Conservation (phyloP, 768 basidiomycete species). For the Austroboletus eburneus region DNA sequence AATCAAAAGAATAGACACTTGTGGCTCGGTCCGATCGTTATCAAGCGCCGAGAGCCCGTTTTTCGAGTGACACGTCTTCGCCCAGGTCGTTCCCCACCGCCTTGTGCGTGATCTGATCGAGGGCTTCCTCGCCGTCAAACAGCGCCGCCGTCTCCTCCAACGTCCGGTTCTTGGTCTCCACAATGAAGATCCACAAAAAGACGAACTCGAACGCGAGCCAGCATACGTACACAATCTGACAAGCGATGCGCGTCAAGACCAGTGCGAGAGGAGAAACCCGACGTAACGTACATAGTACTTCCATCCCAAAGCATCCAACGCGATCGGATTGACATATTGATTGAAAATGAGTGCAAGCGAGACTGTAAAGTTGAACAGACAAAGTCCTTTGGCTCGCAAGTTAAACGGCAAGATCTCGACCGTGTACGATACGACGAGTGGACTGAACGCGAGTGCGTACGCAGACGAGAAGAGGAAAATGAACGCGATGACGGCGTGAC, state of each 20-base stretch:
- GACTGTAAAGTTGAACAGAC: constrained; percentile 73
- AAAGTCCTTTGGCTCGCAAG: constrained; percentile 85
- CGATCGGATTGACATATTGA: constrained; percentile 84
- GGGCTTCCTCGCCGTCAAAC: constrained; percentile 66
- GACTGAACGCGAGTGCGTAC: constrained; percentile 82
- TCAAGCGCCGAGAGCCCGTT: too few species aligned
- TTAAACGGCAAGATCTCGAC: constrained; percentile 83
- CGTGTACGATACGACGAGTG: constrained; percentile 82
- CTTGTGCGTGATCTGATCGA: constrained; percentile 31
- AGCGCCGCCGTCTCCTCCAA: constrained; percentile 80
- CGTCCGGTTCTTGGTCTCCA: constrained; percentile 70
- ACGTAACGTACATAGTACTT: constrained; percentile 70
- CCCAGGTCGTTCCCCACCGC: constrained; percentile 18
- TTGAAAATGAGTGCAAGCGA: constrained; percentile 83
- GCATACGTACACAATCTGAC: constrained; percentile 57
- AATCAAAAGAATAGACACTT: too few species aligned
- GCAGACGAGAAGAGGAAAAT: constrained; percentile 79
- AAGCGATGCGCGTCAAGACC: background rate
- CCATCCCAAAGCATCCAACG: constrained; percentile 60
- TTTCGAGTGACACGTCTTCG: constrained; percentile 5
- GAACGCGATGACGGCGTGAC: constrained; percentile 74
- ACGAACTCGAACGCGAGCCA: constrained; percentile 66
- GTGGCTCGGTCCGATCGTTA: too few species aligned
- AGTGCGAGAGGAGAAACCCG: background rate
- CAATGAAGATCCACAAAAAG: constrained; percentile 62